These are phyloP conservation scores for Stromatinia cepivora DNA, from an alignment of 2,329 filamentous ascomycete genomes.

Conservation along the genomic window DNA sequence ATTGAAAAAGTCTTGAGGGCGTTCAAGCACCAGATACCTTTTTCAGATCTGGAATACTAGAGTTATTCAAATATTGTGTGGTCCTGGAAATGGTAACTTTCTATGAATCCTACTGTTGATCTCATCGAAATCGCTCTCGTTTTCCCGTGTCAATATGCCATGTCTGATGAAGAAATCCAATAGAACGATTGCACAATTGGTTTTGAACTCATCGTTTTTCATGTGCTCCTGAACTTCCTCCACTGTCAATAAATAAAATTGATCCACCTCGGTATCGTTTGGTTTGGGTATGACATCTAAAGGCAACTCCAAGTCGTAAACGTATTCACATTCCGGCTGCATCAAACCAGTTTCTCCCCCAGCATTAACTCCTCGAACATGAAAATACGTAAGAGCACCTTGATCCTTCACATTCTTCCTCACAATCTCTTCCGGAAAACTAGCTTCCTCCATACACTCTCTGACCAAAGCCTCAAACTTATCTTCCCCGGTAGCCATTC, in stretches of 20 bases:
- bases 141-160: constrained; percentile 74
- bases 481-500: constrained; percentile 76
- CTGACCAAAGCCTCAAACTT: constrained; percentile 81
- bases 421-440: constrained; percentile 69
- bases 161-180: constrained; percentile 90
- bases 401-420: constrained; percentile 56
- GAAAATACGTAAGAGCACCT: constrained; percentile 81
- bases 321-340: constrained; percentile 88
- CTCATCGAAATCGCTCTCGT: constrained; percentile 76
- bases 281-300: constrained; percentile 68
- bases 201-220: constrained; percentile 77
- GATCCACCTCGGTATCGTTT: constrained; percentile 85
- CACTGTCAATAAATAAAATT: constrained; percentile 75
- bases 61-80: constrained; percentile 45
- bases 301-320: constrained; percentile 84
- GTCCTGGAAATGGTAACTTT: constrained; percentile 75
- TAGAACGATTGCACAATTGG: constrained; percentile 82
- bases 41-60: constrained; percentile 12
- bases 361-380: constrained; percentile 71
- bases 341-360: constrained; percentile 80
- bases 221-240: constrained; percentile 73
- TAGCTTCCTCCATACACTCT: constrained; percentile 88
- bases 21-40: constrained; percentile 24
- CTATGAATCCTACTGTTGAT: constrained; percentile 77
- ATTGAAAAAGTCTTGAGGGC: constrained; percentile 27